phyloP scores from a whole-genome alignment of 495 filamentous ascomycete genomes.

The Aspergillus ostianus region DNA sequence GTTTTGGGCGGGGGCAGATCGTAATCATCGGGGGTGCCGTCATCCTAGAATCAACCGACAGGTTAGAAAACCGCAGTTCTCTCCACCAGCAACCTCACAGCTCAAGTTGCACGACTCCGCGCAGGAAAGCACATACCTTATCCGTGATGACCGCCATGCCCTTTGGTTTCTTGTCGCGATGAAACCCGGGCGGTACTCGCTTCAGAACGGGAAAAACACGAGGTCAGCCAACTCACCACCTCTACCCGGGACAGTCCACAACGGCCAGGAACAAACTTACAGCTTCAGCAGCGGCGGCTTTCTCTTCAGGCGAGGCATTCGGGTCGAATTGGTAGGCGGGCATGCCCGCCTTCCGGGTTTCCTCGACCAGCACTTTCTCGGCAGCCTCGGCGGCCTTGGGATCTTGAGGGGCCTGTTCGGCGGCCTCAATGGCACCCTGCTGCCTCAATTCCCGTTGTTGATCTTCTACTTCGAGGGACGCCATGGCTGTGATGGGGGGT shows the following conservation, averaged over 20 bases:
- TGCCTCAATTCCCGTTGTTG: conserved; percentile 65
- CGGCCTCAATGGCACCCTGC: conserved; percentile 68
- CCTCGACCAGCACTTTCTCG: conserved; percentile 67
- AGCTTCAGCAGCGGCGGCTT: conserved; percentile 71
- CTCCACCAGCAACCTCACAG: background rate
- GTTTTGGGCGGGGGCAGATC: conserved; percentile 76
- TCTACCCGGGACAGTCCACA: background rate
- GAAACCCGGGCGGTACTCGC: conserved; percentile 62
- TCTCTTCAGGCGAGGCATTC: conserved; percentile 77
- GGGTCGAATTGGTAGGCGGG: conserved; percentile 85
- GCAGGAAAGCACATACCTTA: conserved; percentile 44
- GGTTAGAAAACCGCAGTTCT: conserved; percentile 7
- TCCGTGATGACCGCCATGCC: conserved; percentile 73
- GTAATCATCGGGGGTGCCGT: conserved; percentile 65
- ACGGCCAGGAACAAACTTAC: conserved; percentile 57
- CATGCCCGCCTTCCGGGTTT: conserved; percentile 72
- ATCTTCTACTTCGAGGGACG: conserved; percentile 35
- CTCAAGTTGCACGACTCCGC: too few relatives aligned
- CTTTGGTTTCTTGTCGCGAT: conserved; percentile 61
- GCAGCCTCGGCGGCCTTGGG: conserved; percentile 69
- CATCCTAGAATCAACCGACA: conserved; percentile 45
- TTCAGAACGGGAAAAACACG: conserved; percentile 21
- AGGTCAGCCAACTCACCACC: conserved; percentile 17
- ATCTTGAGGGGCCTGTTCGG: conserved; percentile 56
- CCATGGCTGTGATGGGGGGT: conserved; percentile 32